phyloP scores from a whole-genome alignment of 768 basidiomycete genomes.

The Hypsizygus marmoreus region DNA sequence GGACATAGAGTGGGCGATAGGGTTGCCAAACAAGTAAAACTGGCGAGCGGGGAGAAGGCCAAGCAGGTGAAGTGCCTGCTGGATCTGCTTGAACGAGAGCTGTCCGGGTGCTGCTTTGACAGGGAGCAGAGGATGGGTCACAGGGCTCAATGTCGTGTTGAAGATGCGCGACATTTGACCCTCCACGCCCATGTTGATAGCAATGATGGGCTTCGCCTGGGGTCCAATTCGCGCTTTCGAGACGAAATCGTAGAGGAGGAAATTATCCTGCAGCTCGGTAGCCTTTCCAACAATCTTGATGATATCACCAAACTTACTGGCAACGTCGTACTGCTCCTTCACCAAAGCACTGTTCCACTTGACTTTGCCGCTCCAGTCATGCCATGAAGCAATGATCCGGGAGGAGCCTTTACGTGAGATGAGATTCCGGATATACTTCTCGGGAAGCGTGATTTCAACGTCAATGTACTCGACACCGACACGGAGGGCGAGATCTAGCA shows the following conservation, averaged over 20 bases:
- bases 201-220: conserved; percentile 79
- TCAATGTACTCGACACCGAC: conserved; percentile 93
- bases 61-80: conserved; percentile 75
- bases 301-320: conserved; percentile 76
- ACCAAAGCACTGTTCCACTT: conserved; percentile 74
- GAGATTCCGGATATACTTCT: conserved; percentile 61
- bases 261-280: conserved; percentile 71
- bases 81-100: conserved; percentile 84
- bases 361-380: conserved; percentile 88
- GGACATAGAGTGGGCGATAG: conserved; percentile 88
- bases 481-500: conserved; percentile 77
- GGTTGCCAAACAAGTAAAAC: conserved; percentile 89
- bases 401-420: conserved; percentile 66
- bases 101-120: conserved; percentile 91
- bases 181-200: conserved; percentile 89
- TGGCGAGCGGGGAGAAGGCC: conserved; percentile 73
- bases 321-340: conserved; percentile 68
- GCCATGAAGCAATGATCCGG: conserved; percentile 90
- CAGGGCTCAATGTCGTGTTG: conserved; percentile 83
- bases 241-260: conserved; percentile 75
- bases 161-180: conserved; percentile 92
- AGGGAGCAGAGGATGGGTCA: conserved; percentile 88
- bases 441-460: conserved; percentile 79
- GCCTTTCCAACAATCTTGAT: conserved; percentile 94
- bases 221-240: conserved; percentile 41